phyloP scores from a whole-genome alignment of 2,329 filamentous ascomycete genomes.

The Aspergillus ustus region DNA sequence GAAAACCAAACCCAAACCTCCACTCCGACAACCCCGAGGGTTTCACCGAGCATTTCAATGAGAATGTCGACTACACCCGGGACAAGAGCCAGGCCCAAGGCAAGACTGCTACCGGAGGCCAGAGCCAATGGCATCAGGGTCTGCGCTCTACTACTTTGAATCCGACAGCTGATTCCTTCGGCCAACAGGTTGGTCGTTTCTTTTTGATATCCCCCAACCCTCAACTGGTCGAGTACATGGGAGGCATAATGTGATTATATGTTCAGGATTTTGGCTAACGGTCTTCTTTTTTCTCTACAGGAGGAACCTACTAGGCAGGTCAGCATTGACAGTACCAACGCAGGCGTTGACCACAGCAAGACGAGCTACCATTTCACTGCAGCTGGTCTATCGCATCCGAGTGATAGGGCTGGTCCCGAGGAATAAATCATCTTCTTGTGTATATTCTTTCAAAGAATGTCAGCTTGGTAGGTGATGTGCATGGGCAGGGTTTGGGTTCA shows the following conservation, averaged over 20 bases:
- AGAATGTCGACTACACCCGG: constrained; percentile 13
- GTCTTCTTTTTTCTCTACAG: neutral
- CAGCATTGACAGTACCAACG: constrained; percentile 14
- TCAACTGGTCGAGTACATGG: neutral
- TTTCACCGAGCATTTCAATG: constrained; percentile 15
- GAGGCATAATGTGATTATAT: neutral
- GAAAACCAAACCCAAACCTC: neutral
- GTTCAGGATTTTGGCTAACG: neutral
- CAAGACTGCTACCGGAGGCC: neutral
- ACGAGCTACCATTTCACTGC: constrained; percentile 17
- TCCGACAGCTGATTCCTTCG: neutral
- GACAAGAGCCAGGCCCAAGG: neutral
- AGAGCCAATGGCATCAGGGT: neutral
- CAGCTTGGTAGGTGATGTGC: neutral
- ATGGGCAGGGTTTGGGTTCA: neutral
- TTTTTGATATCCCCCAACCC: neutral
- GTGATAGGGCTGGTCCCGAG: constrained; percentile 8
- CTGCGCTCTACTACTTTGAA: neutral
- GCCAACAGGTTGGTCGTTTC: constrained; percentile 3
- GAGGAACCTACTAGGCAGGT: neutral
- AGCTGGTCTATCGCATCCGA: constrained; percentile 9
- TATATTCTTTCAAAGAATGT: neutral
- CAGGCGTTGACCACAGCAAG: constrained; percentile 8
- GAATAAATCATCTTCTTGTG: neutral
- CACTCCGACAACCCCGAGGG: constrained; percentile 4